Evolutionary conservation across 2,329 filamentous ascomycete genomes (phyloP).

Genomic region (Trichothecium sympodiale): DNA sequence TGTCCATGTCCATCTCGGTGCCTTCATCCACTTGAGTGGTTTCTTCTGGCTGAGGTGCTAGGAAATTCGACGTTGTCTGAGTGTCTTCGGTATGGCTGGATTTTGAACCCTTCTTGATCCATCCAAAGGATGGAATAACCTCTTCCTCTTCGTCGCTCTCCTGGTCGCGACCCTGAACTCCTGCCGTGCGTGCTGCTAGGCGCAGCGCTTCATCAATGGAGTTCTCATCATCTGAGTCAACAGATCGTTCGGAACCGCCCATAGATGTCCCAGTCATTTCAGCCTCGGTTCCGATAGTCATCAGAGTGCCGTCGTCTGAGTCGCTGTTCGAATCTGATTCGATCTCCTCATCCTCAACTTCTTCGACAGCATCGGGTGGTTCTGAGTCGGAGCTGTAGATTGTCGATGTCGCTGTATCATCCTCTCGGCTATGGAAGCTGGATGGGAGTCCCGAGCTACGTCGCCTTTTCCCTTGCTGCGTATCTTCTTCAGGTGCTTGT

Average conservation of each 20-base stretch:
- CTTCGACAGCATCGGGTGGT: slow-evolving; percentile 41
- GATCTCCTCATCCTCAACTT: slow-evolving; percentile 25
- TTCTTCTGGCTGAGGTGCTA: slow-evolving; percentile 1
- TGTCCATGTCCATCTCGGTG: slow-evolving; percentile 24
- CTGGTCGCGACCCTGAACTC: slow-evolving; percentile 56
- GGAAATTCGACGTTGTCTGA: too few relatives aligned
- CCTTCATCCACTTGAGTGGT: slow-evolving; percentile 11
- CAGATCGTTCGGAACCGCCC: slow-evolving; percentile 50
- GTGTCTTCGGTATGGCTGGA: not conserved
- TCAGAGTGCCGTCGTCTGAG: slow-evolving; percentile 67
- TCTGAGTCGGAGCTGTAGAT: slow-evolving; percentile 62
- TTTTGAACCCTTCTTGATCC: slow-evolving; percentile 44
- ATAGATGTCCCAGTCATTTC: slow-evolving; percentile 62
- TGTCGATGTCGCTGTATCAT: slow-evolving; percentile 63
- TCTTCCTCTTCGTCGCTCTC: slow-evolving; percentile 39
- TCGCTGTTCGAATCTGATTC: slow-evolving; percentile 34
- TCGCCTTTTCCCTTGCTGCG: slow-evolving; percentile 45
- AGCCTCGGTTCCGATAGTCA: slow-evolving; percentile 73
- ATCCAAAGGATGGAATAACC: slow-evolving; percentile 65
- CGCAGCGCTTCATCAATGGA: slow-evolving; percentile 68
- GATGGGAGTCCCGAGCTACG: slow-evolving; percentile 57
- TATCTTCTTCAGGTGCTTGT: slow-evolving; percentile 53
- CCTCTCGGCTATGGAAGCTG: slow-evolving; percentile 53
- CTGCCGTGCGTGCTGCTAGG: slow-evolving; percentile 64
- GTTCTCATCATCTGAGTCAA: slow-evolving; percentile 42